These are phyloP conservation scores for Neonothopanus nambi DNA, from an alignment of 1,284 basidiomycete genomes.

Conservation along the genomic window DNA sequence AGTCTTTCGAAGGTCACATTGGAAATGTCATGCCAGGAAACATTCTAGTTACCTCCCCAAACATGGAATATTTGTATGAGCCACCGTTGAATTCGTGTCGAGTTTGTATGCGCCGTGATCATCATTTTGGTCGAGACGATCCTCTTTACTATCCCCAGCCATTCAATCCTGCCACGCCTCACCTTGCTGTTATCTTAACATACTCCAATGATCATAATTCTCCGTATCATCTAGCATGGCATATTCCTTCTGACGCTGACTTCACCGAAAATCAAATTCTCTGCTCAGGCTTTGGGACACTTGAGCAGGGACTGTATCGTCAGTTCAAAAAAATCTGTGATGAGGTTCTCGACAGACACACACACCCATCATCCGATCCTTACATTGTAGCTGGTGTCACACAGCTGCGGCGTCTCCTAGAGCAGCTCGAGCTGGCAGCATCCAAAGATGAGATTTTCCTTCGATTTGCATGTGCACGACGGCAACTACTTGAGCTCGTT, in stretches of 20 bases:
- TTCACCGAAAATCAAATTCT: neutral
- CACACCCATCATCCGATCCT: too few species aligned
- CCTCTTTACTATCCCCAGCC: too few species aligned
- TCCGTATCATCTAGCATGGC: slow-evolving; percentile 3
- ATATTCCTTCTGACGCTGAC: neutral
- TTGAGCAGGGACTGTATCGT: too few species aligned
- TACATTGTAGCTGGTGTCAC: too few species aligned
- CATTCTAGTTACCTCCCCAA: slow-evolving; percentile 5
- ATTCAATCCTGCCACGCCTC: slow-evolving; percentile 1
- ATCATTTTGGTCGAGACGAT: slow-evolving; percentile 10
- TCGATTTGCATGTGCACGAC: neutral
- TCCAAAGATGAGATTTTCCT: too few species aligned
- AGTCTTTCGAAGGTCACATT: too few species aligned
- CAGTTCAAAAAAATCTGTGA: too few species aligned
- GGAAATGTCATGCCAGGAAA: too few species aligned
- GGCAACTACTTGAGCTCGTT: neutral
- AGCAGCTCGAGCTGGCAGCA: neutral
- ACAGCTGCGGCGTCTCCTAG: neutral
- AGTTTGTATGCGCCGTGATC: neutral
- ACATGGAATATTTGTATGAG: slow-evolving; percentile 2
- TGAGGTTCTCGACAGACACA: too few species aligned
- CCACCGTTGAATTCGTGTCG: neutral
- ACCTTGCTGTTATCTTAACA: slow-evolving; percentile 8
- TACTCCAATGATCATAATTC: neutral
- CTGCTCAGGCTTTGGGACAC: too few species aligned